Base-by-base conservation (phyloP, 805 yeast genomes). In the Nakazawaea laoshanensis region DNA sequence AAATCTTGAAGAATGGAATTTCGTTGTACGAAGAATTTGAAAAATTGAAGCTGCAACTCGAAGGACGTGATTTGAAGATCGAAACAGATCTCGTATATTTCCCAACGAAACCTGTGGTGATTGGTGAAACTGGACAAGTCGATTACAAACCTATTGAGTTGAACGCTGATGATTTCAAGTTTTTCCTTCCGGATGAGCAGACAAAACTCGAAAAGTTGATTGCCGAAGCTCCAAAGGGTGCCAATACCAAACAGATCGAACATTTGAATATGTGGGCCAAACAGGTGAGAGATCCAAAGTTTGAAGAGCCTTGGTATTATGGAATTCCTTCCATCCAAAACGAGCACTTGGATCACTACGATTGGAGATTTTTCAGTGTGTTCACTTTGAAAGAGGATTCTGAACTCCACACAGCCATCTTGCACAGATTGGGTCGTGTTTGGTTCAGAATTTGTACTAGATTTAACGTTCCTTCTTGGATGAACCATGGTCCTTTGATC, bases 401-500 rank as follows among this genome's bases (percentile, higher is more conserved):
- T 27, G 63, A 46, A 42, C 56, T 59, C 24, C 50, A 51, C 22
- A 57, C 53, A 21, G 45, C 48, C 6, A 43, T 57, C 3, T 42
- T 65, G 16, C 74, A 70, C 42, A 55, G 70, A 11, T 32, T 70
- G 30, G 43, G 69, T 4, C 53, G 72, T 33, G 65, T 66, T 6
- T 71, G 70, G 57, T 57, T 70, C 16, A 54, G 61, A 29, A 67
- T 72, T 40, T 43, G 68, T 12, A 46, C 52, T 14, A 50, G 63
- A 3, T 53, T 61, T 31, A 68, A 67, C 2, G 39, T 71, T 6
- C 49, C 60, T 5, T 58, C 77, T 4, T 74, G 78, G 81, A 50
- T 74, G 9, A 76, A 77, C 1, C 82, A 75, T 45, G 83, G 81
- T 3, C 53, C 78, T 1, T 53, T 74, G 27, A 59, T 73, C 23